Evolutionary conservation across 352 stramenopile species (phyloP).

Genomic region (Globisporangium cylindrosporum): DNA sequence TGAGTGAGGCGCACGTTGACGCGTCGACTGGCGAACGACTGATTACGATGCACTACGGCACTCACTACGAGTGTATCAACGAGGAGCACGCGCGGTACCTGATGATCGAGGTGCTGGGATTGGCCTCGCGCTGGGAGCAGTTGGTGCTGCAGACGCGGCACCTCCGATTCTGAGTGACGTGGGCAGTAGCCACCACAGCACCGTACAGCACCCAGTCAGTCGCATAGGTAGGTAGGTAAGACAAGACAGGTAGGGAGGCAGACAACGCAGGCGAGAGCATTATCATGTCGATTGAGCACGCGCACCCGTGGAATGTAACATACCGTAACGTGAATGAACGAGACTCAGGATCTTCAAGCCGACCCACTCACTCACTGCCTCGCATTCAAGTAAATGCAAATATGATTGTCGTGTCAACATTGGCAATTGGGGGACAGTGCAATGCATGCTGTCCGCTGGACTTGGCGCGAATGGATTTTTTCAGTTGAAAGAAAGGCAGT

Average conservation of each 20-base stretch:
- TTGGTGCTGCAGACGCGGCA: conserved; percentile 29
- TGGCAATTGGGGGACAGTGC: background rate
- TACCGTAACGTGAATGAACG: too few species aligned
- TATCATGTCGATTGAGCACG: too few species aligned
- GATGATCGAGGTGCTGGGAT: conserved; percentile 41
- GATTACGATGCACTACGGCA: conserved; percentile 36
- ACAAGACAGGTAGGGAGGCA: background rate
- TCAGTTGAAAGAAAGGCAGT: background rate
- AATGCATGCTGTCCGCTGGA: background rate
- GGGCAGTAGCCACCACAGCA: background rate
- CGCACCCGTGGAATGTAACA: too few species aligned
- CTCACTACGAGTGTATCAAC: conserved; percentile 41
- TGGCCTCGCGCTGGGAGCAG: conserved; percentile 39
- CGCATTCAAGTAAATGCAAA: background rate
- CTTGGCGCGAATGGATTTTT: background rate
- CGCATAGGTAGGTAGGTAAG: background rate
- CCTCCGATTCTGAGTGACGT: conserved; percentile 24
- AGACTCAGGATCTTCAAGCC: too few species aligned
- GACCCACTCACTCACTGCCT: too few species aligned
- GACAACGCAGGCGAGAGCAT: too few species aligned
- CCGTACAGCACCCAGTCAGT: too few species aligned
- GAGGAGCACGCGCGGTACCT: conserved; percentile 41
- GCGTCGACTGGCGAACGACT: conserved; percentile 2
- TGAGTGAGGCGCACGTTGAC: conserved; percentile 24
- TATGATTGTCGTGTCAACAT: background rate